phyloP scores from a whole-genome alignment of 2,329 filamentous ascomycete species.

The Nemania bipapillata region DNA sequence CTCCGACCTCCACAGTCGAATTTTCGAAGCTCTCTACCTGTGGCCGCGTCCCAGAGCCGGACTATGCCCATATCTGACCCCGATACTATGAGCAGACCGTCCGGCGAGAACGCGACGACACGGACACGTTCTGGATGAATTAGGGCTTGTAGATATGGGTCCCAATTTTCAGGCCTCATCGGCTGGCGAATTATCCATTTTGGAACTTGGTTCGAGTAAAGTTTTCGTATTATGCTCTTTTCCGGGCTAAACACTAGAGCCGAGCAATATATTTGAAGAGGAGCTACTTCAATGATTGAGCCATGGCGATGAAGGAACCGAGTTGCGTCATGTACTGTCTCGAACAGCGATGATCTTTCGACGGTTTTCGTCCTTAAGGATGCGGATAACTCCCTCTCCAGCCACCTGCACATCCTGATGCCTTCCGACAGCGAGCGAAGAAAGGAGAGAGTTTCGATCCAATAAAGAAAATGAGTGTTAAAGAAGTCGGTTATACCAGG shows the following conservation, averaged over 20 bases:
- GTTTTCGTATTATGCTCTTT: background rate
- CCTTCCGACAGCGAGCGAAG: background rate
- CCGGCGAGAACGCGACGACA: background rate
- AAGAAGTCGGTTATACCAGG: background rate
- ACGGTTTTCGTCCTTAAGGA: background rate
- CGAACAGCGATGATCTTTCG: too few relatives aligned
- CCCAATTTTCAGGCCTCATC: background rate
- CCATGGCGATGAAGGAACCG: background rate
- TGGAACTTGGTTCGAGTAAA: background rate
- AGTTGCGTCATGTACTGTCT: background rate
- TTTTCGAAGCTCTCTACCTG: background rate
- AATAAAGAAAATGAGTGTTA: background rate
- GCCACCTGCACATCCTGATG: background rate
- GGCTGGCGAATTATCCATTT: background rate
- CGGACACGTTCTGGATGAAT: background rate
- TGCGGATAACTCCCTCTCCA: background rate
- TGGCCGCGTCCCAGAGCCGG: background rate
- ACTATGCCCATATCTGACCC: background rate
- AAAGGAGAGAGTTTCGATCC: background rate
- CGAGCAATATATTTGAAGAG: constrained; percentile 2
- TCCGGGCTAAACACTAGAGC: background rate
- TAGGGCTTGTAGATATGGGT: background rate
- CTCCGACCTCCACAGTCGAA: background rate
- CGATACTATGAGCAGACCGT: background rate
- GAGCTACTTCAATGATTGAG: background rate